Base-by-base conservation (phyloP, 768 basidiomycete genomes). In the Kwoniella sp. region DNA sequence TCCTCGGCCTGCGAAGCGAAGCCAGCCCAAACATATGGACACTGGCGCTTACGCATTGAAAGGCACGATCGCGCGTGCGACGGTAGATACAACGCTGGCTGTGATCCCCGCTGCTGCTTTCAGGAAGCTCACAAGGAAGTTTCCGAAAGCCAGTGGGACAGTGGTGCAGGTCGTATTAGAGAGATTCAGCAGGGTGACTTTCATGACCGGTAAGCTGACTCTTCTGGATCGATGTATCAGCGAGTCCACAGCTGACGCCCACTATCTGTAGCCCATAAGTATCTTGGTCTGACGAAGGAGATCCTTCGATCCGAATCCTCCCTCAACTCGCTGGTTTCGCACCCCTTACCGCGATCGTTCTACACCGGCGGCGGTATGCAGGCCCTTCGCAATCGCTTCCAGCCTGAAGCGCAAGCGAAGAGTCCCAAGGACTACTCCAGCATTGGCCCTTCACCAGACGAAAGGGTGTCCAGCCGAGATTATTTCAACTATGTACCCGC, bases 21-120 rank as follows among this genome's bases (percentile, higher is more conserved):
- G 15, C 38, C 2, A 48, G 48, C 22, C 29, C 17, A 51, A 54
- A 58, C 54, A 9, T 20, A 22, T 50, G 37, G 58, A 55, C n/a
- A 20, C 66, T 3, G 68, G 68, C 7, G 41, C 69, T 12, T 57
- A 53, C 8, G 72, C 70, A 12, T 26, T 77, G 4, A 58, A 73
- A 48, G 76, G 76, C 2, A 77, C 76, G 0, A 87, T 98, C 23
- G 94, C 93, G n/a, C 85, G 95, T 38, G 96, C 96, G 7, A 89
- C 89, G 4, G 90, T 91, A 59, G 96, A 99, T 73, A 91, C 91
- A 4, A 98, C 96, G 1, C 83, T 99, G 22, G 96, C 95, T n/a
- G 95, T 99, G 11, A 98, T 99, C 61, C 96, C 96, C 26, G 95
- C 96, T 1, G 93, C 97, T 79, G 96, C 95, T 3, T 99, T 99